Percentiles rank a stretch among this genome's conserved stretches.
Evolutionary conservation across 164 flowering plant genomes (phyloP).

Genomic region (Tetrastigma voinierianum): DNA sequence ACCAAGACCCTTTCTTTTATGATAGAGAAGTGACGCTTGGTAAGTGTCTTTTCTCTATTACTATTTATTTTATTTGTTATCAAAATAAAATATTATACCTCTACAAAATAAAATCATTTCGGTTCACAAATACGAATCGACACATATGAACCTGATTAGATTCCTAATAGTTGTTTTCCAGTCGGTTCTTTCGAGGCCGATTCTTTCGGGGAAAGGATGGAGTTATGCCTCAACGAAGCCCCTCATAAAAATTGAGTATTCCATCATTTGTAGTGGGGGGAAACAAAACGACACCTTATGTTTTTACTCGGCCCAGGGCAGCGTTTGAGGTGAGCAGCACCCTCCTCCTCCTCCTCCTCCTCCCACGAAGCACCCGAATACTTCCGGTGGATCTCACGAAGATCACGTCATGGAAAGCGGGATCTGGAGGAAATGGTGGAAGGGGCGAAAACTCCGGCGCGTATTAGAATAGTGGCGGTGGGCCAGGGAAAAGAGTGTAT

Average conservation of each 20-base stretch:
- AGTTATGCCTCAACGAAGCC: background rate
- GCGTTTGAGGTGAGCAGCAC: background rate
- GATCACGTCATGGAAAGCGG: conserved; percentile 49
- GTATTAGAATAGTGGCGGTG: conserved; percentile 34
- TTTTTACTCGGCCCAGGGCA: background rate
- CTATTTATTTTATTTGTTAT: too few relatives aligned
- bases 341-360: too few relatives aligned
- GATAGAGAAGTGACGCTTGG: too few relatives aligned
- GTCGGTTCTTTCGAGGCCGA: too few relatives aligned
- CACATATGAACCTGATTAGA: too few relatives aligned
- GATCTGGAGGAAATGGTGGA: conserved; percentile 44
- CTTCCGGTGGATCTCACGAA: conserved; percentile 59
- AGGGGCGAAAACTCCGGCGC: conserved; percentile 20
- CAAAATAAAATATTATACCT: too few relatives aligned
- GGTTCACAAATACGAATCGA: too few relatives aligned
- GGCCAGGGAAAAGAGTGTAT: conserved; percentile 37
- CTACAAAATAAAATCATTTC: too few relatives aligned
- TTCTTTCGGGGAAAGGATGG: too few relatives aligned
- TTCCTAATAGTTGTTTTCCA: too few relatives aligned
- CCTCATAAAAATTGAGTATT: background rate
- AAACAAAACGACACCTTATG: background rate
- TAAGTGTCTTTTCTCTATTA: too few relatives aligned
- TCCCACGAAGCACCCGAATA: conserved; percentile 14
- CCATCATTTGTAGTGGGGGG: background rate
- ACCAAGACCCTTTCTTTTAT: too few relatives aligned